Percentiles rank a stretch among this genome's conserved stretches.
Conservation (phyloP, 2,329 filamentous ascomycete species). For the Gremmenia infestans region DNA sequence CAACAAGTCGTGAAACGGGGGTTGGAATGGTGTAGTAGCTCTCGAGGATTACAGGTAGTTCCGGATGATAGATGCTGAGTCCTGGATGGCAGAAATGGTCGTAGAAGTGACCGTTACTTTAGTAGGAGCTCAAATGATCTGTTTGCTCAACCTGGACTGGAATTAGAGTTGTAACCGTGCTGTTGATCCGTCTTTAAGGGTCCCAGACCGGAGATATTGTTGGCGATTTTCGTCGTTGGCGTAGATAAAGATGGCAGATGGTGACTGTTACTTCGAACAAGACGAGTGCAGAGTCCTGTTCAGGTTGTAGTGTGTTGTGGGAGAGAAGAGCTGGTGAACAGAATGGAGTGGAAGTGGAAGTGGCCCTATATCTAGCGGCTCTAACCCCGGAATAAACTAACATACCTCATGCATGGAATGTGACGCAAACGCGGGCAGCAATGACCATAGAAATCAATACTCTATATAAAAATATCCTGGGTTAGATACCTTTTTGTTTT, state of each 20-base stretch:
- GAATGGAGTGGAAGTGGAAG: too few relatives aligned
- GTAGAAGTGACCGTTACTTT: background rate
- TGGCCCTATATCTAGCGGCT: too few relatives aligned
- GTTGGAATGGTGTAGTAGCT: background rate
- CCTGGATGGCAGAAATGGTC: background rate
- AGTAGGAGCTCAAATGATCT: background rate
- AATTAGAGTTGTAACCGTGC: slow-evolving; percentile 2
- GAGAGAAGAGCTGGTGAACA: too few relatives aligned
- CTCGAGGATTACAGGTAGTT: too few relatives aligned
- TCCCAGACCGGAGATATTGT: background rate
- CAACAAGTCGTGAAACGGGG: background rate
- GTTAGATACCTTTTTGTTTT: too few relatives aligned
- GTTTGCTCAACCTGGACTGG: background rate
- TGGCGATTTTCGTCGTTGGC: background rate
- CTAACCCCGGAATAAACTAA: too few relatives aligned
- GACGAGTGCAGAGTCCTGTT: background rate
- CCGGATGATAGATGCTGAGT: too few relatives aligned
- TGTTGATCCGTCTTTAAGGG: slow-evolving; percentile 1
- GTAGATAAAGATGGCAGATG: background rate
- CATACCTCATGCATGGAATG: too few relatives aligned
- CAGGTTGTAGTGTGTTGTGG: too few relatives aligned
- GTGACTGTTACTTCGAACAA: background rate
- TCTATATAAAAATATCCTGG: too few relatives aligned
- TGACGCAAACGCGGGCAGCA: too few relatives aligned
- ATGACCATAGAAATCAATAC: too few relatives aligned